These are phyloP conservation scores for Dacryopinax primogenitus DNA, from an alignment of 768 basidiomycete species.

Conservation along the genomic window DNA sequence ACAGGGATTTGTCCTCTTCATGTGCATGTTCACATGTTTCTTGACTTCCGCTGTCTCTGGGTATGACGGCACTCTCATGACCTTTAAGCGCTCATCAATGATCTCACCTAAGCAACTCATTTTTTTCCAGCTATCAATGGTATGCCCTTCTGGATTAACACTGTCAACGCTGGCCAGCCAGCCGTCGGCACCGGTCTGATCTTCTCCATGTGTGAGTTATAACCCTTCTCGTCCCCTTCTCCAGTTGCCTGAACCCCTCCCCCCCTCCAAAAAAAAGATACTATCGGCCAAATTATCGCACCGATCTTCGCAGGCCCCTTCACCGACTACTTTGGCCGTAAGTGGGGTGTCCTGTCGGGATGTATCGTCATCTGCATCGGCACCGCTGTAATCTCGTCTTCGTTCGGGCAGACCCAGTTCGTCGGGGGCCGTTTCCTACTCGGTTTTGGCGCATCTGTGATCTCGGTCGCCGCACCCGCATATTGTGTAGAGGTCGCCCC, in stretches of 20 bases:
- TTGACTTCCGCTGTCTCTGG: background rate
- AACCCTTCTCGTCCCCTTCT: background rate
- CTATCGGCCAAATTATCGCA: constrained; percentile 24
- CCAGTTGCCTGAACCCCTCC: background rate
- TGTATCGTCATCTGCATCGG: constrained; percentile 20
- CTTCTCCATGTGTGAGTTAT: constrained; percentile 22
- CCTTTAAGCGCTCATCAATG: background rate
- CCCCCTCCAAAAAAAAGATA: no score
- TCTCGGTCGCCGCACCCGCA: constrained; percentile 23
- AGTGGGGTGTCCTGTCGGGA: constrained; percentile 25
- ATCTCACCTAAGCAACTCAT: background rate
- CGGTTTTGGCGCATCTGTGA: constrained; percentile 23
- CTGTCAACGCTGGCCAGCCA: constrained; percentile 18
- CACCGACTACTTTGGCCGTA: constrained; percentile 25
- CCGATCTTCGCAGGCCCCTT: constrained; percentile 25
- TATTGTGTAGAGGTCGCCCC: constrained; percentile 26
- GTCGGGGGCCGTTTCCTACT: constrained; percentile 26
- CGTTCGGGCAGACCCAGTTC: constrained; percentile 20
- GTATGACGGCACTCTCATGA: constrained; percentile 6
- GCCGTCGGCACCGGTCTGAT: constrained; percentile 21
- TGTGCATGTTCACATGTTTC: constrained; percentile 8
- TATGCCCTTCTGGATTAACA: constrained; percentile 1
- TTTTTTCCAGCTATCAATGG: background rate
- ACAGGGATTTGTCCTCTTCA: constrained; percentile 2
- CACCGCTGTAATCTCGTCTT: constrained; percentile 18